Percentiles rank a stretch among this genome's conserved stretches.
Evolutionary conservation across 352 stramenopile genomes (phyloP).

Genomic region (Globisporangium ultimum): DNA sequence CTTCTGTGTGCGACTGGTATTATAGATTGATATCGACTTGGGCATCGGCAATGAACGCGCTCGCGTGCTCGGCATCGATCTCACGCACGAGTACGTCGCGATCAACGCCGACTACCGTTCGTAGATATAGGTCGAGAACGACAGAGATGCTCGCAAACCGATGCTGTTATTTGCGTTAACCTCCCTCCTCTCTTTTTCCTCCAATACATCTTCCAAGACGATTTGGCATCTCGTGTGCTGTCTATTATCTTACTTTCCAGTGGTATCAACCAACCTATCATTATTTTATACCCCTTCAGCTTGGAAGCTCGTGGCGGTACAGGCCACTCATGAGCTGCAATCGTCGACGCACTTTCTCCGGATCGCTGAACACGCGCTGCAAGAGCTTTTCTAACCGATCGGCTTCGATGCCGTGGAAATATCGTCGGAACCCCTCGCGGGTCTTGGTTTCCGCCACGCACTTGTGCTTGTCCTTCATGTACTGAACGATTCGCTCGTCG

Average conservation of each 20-base stretch:
- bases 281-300: not conserved
- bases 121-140: slow-evolving; percentile 35
- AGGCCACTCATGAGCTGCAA: slow-evolving; percentile 69
- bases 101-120: slow-evolving; percentile 99
- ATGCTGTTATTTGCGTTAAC: slow-evolving; percentile 13
- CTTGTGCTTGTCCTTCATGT: slow-evolving; percentile 46
- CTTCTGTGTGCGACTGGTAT: not conserved
- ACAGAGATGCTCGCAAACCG: not conserved
- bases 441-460: slow-evolving; percentile 55
- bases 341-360: slow-evolving; percentile 52
- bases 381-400: slow-evolving; percentile 48
- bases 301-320: slow-evolving; percentile 27
- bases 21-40: slow-evolving; percentile 92
- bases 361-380: slow-evolving; percentile 40
- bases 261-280: too few species aligned
- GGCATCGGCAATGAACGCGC: slow-evolving; percentile 77
- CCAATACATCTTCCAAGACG: not conserved
- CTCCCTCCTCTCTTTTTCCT: not conserved
- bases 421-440: slow-evolving; percentile 64
- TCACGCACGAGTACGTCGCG: slow-evolving; percentile 98
- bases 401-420: slow-evolving; percentile 57
- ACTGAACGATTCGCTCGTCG: slow-evolving; percentile 46
- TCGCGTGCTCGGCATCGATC: slow-evolving; percentile 94
- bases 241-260: not conserved
- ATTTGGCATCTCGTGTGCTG: too few species aligned